Base-by-base conservation (phyloP, 345 rosid genomes). In the Hypericum perforatum region DNA sequence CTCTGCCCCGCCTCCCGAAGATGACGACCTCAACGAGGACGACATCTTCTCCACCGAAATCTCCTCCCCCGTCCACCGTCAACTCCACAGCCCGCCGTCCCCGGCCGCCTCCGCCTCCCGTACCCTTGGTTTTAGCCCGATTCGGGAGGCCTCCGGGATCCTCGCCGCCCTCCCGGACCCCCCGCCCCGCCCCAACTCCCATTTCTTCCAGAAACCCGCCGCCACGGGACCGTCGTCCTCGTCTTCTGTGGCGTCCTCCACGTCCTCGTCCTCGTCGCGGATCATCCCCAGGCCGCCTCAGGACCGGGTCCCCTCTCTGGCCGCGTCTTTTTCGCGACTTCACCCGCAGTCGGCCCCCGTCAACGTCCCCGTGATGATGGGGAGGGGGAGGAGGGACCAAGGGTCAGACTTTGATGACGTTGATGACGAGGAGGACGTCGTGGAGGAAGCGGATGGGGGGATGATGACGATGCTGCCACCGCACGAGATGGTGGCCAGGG, bases 401-500 rank as follows among this genome's bases (percentile, higher is more conserved):
- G 74, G 79, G 7, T 79, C 77, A 16, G 84, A 74, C 22, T 70
- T 78, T 8, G 73, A 68, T 48, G 79, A 74, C 11, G 80, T 62
- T 3, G 82, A 68, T 7, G 87, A 72, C 2, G 77, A 68, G 16
- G 85, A 68, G 16, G 76, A 58, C 8, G 76, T 58, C 54, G 81
- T 72, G 0, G 87, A 76, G 65, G 79, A 74, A 9, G 80, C 62
- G 5, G 82, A 66, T 8, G 87, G 70, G 2, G 77, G 66, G 16
- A 83, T 66, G 16, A 75, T 57, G 7, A 74, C 74, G 65, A 77
- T 78, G 85, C 72, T 88, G 61, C 89, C 95, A 29, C 97, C 97
- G n/a, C 97, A 89, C 45, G 89, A 82, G 82, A 79, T 85, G 38
- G 89, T 89, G 67, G 91, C 86, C 13, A 69, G 82, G 76, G 68